These are phyloP conservation scores for Globisporangium rhizosaccharum DNA, from an alignment of 352 stramenopile species.

Conservation along the genomic window DNA sequence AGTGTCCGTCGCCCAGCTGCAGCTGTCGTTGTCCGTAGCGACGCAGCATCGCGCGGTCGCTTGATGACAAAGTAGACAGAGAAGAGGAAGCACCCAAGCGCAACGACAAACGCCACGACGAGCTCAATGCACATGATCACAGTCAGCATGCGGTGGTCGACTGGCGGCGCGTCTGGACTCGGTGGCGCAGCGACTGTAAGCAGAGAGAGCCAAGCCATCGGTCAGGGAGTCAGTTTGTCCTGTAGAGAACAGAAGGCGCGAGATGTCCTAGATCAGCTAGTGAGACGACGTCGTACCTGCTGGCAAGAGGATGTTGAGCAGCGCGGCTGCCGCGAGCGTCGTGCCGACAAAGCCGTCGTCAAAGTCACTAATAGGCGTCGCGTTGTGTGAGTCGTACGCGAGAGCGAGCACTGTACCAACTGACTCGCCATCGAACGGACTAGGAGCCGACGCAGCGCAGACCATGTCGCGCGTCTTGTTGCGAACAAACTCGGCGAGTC, in stretches of 20 bases:
- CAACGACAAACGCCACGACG: constrained; percentile 76
- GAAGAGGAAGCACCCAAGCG: constrained; percentile 78
- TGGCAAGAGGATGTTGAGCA: constrained; percentile 75
- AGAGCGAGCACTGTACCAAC: constrained; percentile 16
- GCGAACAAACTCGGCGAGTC: constrained; percentile 61
- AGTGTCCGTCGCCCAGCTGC: not conserved
- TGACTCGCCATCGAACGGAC: not conserved
- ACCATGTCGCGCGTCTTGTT: constrained; percentile 76
- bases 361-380: constrained; percentile 25
- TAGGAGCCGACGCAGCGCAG: constrained; percentile 22
- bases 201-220: not conserved
- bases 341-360: constrained; percentile 53
- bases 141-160: constrained; percentile 79
- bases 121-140: constrained; percentile 86
- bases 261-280: not conserved
- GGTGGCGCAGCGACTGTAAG: constrained; percentile 47
- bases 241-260: not conserved
- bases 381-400: constrained; percentile 43
- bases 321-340: constrained; percentile 47
- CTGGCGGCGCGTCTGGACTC: constrained; percentile 65
- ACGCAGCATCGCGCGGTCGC: constrained; percentile 41
- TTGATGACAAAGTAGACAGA: constrained; percentile 87
- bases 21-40: not conserved
- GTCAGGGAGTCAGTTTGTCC: not conserved
- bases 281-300: constrained; percentile 26